Percentiles rank a stretch among this genome's conserved stretches.
Evolutionary conservation across 495 filamentous ascomycete genomes (phyloP).

Genomic region (Coniosporium apollinis): DNA sequence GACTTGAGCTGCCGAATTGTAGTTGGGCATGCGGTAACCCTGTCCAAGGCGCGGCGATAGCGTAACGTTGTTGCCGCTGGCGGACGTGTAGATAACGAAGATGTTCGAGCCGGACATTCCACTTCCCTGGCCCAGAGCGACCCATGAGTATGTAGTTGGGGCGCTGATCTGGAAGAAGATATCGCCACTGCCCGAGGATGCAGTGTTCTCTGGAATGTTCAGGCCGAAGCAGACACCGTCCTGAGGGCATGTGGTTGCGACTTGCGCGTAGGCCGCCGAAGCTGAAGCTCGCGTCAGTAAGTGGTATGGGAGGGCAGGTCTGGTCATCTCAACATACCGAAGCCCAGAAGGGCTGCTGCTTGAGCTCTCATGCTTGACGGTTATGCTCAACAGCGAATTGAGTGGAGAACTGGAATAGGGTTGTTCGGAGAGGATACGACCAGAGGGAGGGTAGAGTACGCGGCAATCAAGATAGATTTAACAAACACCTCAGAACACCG

Average conservation of each 20-base stretch:
- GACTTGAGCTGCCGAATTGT: slow-evolving; percentile 15
- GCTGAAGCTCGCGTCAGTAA: no score
- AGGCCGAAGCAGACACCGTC: slow-evolving; percentile 20
- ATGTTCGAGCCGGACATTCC: slow-evolving; percentile 22
- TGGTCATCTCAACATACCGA: no score
- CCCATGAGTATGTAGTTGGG: slow-evolving; percentile 21
- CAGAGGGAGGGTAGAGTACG: no score
- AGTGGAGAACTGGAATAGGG: no score
- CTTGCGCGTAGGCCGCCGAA: slow-evolving; percentile 10
- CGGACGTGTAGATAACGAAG: slow-evolving; percentile 23
- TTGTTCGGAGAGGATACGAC: no score
- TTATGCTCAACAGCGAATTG: no score
- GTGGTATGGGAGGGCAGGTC: no score
- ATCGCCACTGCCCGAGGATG: slow-evolving; percentile 21
- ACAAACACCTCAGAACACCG: no score
- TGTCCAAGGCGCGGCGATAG: slow-evolving; percentile 19
- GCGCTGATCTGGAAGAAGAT: slow-evolving; percentile 25
- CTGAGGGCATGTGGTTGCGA: slow-evolving; percentile 10
- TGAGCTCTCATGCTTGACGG: no score
- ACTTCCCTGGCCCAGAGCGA: slow-evolving; percentile 23
- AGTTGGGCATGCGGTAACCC: slow-evolving; percentile 14
- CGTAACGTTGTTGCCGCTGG: slow-evolving; percentile 22
- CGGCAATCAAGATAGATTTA: no score
- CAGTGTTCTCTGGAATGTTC: slow-evolving; percentile 21
- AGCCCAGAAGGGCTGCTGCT: no score